Base-by-base conservation (phyloP, 2,329 filamentous ascomycete species). In the Zasmidium cellare region DNA sequence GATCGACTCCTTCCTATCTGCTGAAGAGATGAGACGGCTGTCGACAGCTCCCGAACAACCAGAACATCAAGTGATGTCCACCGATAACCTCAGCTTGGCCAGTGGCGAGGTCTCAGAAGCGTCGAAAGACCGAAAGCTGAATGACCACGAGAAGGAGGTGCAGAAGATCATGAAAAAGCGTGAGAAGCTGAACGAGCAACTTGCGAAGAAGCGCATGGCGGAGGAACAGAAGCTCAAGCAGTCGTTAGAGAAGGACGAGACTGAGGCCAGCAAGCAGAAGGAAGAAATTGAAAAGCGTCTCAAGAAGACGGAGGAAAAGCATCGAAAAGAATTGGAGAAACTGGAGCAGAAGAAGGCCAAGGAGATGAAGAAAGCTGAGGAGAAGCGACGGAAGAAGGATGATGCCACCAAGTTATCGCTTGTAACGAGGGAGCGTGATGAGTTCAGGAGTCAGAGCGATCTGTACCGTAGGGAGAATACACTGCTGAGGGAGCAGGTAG, bases 251-350 rank as follows among this genome's bases (percentile, higher is more conserved):
- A 76, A 76, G 55, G 77, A 75, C 38, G 66, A 71, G 11, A 73
- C 71, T 25, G 70, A 71, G 23, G 74, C 78, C 54, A 82, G 83
- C 46, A 89, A 87, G 69, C 84, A 87, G 53, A 84, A 88, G 64
- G 86, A 86, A 48, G 87, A 86, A 64, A 86, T 87, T 65, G 80
- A 82, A 61, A 81, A 80, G 12, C 87, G 91, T 67, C 76, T 89
- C 47, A 76, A 77, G 61, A 88, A 87, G 72, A 75, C 89, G 1
- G 84, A 90, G 62, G 81, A 85, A 62, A 85, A 85, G 74, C 83
- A 84, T 49, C 77, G 79, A 57, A 82, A 80, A 57, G 88, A 91
- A 67, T 79, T 84, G 59, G 79, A 77, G 65, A 88, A 87, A 72
- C 81, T 81, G 1, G 74, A 74, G 55, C 63, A 66, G 50, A 71